Evolutionary conservation across 2,329 filamentous ascomycete genomes (phyloP), one percentile per base, ranked within the genome.

Genomic region (Alternaria gansuensis): DNA sequence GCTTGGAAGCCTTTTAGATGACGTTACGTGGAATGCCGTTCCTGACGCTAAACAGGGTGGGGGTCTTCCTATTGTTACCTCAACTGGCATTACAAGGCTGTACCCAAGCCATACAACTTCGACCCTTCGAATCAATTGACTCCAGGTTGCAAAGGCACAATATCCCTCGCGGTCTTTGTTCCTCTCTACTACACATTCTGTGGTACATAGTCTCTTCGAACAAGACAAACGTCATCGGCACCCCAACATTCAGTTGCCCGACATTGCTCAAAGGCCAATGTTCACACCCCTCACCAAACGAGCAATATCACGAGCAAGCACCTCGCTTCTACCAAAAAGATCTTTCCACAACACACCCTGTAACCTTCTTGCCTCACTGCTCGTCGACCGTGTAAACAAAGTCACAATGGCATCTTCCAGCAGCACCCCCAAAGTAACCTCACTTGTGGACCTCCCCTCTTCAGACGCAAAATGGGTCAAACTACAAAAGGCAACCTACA

Each of bases 401-500:
- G 48, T 48, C 52, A 64, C 46, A 45, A 68, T 62, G 57, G 44
- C 51, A 40, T 57, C 59, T 10, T 40, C 26, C 6, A 51, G 41
- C 34, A 50, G 51, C 46, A 64, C 54, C 23, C 64, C 67, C 13
- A 65, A 65, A 45, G 57, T 71, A 21, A 69, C 65, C n/a, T 56
- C 67, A 5, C 57, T 69, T 36, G 60, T 55, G 5, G 63, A 67
- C 51, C 70, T 72, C 50, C 54, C 70, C 49, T 67, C 66, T 28
- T 49, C 60, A 3, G 63, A 67, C 13, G 69, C 69, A 23, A 71
- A 70, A 70, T 72, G 70, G 70, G 40, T 72, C 28, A 68, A 70
- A 21, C 57, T 72, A 21, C 68, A 83, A 64, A 77, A 75, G 62
- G 73, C 71, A 3, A 76, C 72, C 44, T 92, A 91, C 75, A 78